phyloP scores from a whole-genome alignment of 108 stramenopile genomes.

The Cyclotella cryptica region DNA sequence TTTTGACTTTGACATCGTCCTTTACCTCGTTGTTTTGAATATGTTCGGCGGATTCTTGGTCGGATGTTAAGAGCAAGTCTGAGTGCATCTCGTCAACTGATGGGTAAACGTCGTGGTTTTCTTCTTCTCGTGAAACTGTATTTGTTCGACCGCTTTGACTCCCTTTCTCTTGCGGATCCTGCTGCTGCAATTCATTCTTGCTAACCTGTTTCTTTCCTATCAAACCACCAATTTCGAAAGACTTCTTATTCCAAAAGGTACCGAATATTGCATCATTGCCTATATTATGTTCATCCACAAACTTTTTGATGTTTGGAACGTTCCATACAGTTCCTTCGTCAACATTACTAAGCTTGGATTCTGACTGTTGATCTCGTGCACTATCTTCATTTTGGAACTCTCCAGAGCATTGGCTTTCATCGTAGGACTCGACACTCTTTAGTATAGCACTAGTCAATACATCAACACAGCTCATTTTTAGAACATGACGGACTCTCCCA shows the following conservation, averaged over 20 bases:
- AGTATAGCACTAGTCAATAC: slow-evolving; percentile 45
- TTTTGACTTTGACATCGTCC: background rate
- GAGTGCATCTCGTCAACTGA: slow-evolving; percentile 6
- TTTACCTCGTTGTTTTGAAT: background rate
- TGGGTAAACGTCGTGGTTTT: background rate
- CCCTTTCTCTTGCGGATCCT: background rate
- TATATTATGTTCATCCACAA: slow-evolving; percentile 38
- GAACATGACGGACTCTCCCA: slow-evolving; percentile 62
- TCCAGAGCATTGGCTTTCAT: background rate
- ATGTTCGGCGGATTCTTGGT: background rate
- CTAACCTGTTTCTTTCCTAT: background rate
- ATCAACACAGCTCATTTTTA: slow-evolving; percentile 60
- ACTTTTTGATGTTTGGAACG: slow-evolving; percentile 32
- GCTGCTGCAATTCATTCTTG: background rate
- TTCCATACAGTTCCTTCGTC: slow-evolving; percentile 46
- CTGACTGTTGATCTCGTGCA: slow-evolving; percentile 16
- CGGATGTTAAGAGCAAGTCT: slow-evolving; percentile 2
- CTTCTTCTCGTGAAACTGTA: background rate
- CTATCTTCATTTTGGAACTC: background rate
- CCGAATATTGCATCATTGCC: slow-evolving; percentile 55
- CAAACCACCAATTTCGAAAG: background rate
- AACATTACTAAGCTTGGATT: slow-evolving; percentile 26
- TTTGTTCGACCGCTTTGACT: background rate
- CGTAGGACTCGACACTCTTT: slow-evolving; percentile 35
- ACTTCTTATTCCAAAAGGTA: slow-evolving; percentile 21